Base-by-base conservation (phyloP, 805 yeast genomes). In the Saturnispora galanensis region DNA sequence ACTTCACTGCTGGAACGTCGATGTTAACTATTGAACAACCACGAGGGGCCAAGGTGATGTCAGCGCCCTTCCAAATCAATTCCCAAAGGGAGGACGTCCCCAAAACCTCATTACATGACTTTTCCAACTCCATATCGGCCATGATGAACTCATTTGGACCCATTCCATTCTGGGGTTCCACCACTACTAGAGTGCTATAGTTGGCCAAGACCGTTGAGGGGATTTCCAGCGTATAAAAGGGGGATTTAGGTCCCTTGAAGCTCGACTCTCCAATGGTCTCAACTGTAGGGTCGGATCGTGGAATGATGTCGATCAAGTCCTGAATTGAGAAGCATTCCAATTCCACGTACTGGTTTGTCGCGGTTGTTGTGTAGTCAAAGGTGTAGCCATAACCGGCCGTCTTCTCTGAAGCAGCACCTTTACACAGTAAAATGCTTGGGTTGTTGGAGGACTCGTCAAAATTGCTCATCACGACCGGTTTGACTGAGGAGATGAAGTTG, bases 1-100 rank as follows among this genome's bases (percentile, higher is more conserved):
- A 75, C 77, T 80, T 75, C 0, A 79, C 74, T 4, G 77, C 71
- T 2, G 75, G 72, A 21, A 78, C 62, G n/a, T 70, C 60, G 26
- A 82, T 56, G 49, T 70, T 73, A 3, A 68, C 64, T 5, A 70
- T 58, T 3, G 77, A 60, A 6, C 77, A 70, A 18, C 71, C 59
- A 38, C 63, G 64, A 1, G 64, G 58, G 0, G 76, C 76, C 7
- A 74, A 50, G 0, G 72, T 56, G 1, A 71, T 50, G 38, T 52
- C 55, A 15, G 65, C 67, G 5, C 73, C 68, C 38, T 60, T 53
- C 2, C 59, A 52, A n/a, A 70, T 56, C 18, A 73, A 56, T 5
- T 62, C 58, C 60, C 66, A 63, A 40, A 70, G 48, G 47, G 64
- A 63, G 1, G 55, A 44, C 13, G 59, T 60, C 50, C 70, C 57